Base-by-base conservation (phyloP, 306 rosid species). In the Cucurbita maxima region DNA sequence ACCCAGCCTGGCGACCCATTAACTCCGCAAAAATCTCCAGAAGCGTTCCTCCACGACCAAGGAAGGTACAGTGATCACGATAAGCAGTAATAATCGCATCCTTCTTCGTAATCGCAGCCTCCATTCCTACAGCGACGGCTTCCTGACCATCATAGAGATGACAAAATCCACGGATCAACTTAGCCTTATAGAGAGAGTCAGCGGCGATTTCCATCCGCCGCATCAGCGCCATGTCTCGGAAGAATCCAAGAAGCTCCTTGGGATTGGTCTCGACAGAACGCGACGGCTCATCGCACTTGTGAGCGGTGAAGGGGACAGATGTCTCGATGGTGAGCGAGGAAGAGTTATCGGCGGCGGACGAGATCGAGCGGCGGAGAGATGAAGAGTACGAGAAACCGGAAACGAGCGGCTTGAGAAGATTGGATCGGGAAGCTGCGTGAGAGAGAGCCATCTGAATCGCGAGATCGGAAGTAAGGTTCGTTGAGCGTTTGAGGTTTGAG, bases 71-170 rank as follows among this genome's bases (percentile, higher is more conserved):
- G 79, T 94, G 98, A 71, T 94, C 98, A 0, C 97, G 88, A 75
- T 94, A 94, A 8, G 97, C 90, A 0, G 96, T 90, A 45, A 94
- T 90, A 25, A 94, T 85, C 66, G 83, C 81, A 51, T 94, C 98
- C 53, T 62, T 81, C 70, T 78, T 87, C 4, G 92, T 94, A 34
- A 82, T 83, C 2, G 84, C 89, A 1, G 98, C 88, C 74, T 94
- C 98, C 98, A 94, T 94, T 2, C 97, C 98, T 4, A 89, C 54
- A 8, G 89, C 89, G 7, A 90, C 92, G 1, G 98, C 98, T 72
- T 94, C 98, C 44, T 94, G 97, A 5, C 97, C 98, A 76, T 94
- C 97, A 77, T 94, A 94, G 3, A 94, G 91, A 72, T 94, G 97
- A 76, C 98, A 94, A 51, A 94, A 94, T 2, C 98, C 98, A 34